Evolutionary conservation across 805 yeast genomes (phyloP).

Genomic region (Yarrowia porcina): DNA sequence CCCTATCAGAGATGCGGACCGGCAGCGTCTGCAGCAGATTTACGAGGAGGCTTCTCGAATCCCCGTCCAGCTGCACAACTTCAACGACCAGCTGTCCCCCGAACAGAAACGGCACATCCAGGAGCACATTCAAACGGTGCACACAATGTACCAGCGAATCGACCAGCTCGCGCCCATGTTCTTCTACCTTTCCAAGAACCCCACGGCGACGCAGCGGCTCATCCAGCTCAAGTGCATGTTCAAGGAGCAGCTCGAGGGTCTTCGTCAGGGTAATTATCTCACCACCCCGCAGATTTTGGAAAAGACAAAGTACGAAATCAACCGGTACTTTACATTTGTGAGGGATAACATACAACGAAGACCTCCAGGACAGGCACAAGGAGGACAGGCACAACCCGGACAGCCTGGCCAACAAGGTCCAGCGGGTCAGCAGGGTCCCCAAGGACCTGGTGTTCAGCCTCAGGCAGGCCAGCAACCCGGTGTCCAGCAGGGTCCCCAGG

Average conservation of each 20-base stretch:
- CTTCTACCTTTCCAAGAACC: conserved; percentile 68
- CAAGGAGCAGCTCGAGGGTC: conserved; percentile 66
- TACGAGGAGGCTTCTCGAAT: conserved; percentile 66
- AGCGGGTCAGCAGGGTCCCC: neutral
- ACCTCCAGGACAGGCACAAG: neutral
- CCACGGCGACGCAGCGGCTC: conserved; percentile 70
- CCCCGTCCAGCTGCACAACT: conserved; percentile 60
- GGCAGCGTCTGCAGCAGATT: conserved; percentile 52
- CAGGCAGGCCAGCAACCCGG: neutral
- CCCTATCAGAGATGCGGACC: conserved; percentile 53
- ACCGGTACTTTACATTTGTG: conserved; percentile 70
- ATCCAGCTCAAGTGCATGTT: conserved; percentile 77
- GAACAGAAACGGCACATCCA: conserved; percentile 61
- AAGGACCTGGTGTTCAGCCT: neutral
- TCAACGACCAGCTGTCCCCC: conserved; percentile 56
- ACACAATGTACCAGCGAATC: conserved; percentile 59
- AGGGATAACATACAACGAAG: conserved; percentile 51
- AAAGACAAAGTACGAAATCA: conserved; percentile 67
- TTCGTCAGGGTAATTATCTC: conserved; percentile 60
- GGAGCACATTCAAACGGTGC: conserved; percentile 46
- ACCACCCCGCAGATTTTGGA: conserved; percentile 72
- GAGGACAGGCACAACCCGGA: neutral
- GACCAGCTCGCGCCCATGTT: conserved; percentile 78
- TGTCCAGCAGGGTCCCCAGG: no score
- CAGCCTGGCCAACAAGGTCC: neutral